Conservation (phyloP, 2,329 filamentous ascomycete species). For the Penicillium sp. region DNA sequence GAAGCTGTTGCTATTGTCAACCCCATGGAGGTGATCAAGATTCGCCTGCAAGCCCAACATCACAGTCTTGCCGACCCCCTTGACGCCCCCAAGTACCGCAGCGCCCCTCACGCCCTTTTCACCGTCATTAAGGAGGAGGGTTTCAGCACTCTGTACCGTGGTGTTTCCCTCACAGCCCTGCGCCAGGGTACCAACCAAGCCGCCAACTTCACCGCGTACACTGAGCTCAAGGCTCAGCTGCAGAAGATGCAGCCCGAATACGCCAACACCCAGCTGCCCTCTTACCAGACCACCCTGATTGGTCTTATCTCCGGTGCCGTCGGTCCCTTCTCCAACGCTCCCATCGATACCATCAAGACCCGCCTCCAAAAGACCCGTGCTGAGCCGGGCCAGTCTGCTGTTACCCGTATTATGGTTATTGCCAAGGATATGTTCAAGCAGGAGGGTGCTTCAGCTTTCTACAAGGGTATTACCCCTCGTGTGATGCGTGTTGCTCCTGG, state of each 20-base stretch:
- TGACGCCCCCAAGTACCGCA: slow-evolving; percentile 95
- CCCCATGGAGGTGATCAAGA: slow-evolving; percentile 99
- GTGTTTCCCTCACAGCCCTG: slow-evolving; percentile 88
- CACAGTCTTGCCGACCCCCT: slow-evolving; percentile 97
- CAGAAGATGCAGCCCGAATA: slow-evolving; percentile 72
- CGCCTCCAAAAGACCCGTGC: slow-evolving; percentile 87
- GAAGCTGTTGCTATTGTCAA: slow-evolving; percentile 96
- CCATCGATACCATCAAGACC: slow-evolving; percentile 99
- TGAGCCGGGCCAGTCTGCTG: slow-evolving; percentile 74
- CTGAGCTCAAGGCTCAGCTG: slow-evolving; percentile 81
- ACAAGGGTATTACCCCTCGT: slow-evolving; percentile 97
- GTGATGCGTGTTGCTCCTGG: slow-evolving; percentile 97
- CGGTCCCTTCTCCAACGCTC: slow-evolving; percentile 93
- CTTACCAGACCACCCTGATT: slow-evolving; percentile 87
- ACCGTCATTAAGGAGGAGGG: slow-evolving; percentile 94
- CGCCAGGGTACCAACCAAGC: slow-evolving; percentile 97
- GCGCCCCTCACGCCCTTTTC: slow-evolving; percentile 79
- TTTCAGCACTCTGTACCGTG: slow-evolving; percentile 81
- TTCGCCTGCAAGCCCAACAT: slow-evolving; percentile 94
- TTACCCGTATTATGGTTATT: slow-evolving; percentile 76
- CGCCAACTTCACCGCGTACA: slow-evolving; percentile 98
- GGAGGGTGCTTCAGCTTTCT: slow-evolving; percentile 92
- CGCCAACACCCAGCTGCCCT: slow-evolving; percentile 66
- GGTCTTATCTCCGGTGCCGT: slow-evolving; percentile 91
- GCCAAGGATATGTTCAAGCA: slow-evolving; percentile 86